Percentiles rank a stretch among this genome's conserved stretches.
Conservation (phyloP, 1,284 basidiomycete genomes). For the Sporisorium iseilematis-ciliati region DNA sequence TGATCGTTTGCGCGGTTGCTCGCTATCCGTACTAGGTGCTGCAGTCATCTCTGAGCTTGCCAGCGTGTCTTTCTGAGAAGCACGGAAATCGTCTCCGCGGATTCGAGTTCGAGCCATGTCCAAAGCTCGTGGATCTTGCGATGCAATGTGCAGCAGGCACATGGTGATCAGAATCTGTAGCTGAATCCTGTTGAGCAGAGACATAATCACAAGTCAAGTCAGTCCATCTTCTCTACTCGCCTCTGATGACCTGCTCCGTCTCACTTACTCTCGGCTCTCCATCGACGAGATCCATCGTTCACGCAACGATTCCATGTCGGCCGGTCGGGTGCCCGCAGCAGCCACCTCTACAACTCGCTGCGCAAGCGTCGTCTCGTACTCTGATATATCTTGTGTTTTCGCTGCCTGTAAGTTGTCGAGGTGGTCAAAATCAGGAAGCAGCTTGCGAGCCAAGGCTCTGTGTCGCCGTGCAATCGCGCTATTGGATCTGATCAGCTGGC, state of each 20-base stretch:
- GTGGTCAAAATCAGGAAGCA: background rate
- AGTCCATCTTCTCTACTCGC: background rate
- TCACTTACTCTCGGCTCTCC: constrained; percentile 52
- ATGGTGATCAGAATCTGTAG: constrained; percentile 48
- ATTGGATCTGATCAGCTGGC: constrained; percentile 32
- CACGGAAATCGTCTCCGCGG: background rate
- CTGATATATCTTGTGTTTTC: background rate
- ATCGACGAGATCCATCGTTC: constrained; percentile 35
- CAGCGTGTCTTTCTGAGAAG: background rate
- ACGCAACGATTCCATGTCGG: constrained; percentile 5
- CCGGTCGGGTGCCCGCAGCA: background rate
- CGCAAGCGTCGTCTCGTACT: constrained; percentile 22
- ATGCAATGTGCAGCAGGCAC: constrained; percentile 35
- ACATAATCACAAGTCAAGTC: background rate
- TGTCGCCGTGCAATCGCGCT: constrained; percentile 28
- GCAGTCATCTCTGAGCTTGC: background rate
- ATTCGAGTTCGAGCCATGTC: constrained; percentile 31
- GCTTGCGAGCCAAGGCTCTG: background rate
- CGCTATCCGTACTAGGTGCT: constrained; percentile 5
- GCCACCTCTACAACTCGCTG: constrained; percentile 9
- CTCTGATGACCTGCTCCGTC: background rate
- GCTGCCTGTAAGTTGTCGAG: background rate
- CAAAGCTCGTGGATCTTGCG: constrained; percentile 42
- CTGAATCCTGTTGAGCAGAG: constrained; percentile 29
- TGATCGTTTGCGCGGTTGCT: constrained; percentile 25